Percentiles rank a stretch among this genome's conserved stretches.
phyloP scores from a whole-genome alignment of 1,139 yeast species.

The Candida tetrigidarum region DNA sequence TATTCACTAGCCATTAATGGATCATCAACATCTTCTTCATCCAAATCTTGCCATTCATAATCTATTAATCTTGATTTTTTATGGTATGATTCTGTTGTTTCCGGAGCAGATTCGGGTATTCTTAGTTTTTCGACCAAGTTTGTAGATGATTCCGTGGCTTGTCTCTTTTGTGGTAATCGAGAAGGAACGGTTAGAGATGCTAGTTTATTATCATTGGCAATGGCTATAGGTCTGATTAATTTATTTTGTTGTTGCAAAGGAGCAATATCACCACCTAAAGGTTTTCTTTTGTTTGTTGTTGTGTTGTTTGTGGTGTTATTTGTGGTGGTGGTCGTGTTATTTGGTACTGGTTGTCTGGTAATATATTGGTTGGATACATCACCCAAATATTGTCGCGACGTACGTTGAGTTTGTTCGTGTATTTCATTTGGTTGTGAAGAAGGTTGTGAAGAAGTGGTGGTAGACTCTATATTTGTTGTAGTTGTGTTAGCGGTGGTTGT shows the following conservation, averaged over 20 bases:
- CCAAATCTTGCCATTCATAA: slow-evolving; percentile 87
- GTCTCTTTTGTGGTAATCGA: slow-evolving; percentile 58
- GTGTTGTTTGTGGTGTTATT: slow-evolving; percentile 6
- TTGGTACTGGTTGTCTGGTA: slow-evolving; percentile 13
- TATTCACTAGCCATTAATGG: slow-evolving; percentile 97
- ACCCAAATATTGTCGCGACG: slow-evolving; percentile 38
- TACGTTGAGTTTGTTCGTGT: slow-evolving; percentile 6
- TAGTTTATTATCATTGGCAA: slow-evolving; percentile 11
- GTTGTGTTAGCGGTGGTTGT: slow-evolving; percentile 4
- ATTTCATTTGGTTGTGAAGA: slow-evolving; percentile 7
- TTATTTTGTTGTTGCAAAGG: slow-evolving; percentile 25
- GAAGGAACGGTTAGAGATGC: slow-evolving; percentile 29
- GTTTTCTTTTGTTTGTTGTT: slow-evolving; percentile 27
- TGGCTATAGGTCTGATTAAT: slow-evolving; percentile 10
- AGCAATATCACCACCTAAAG: slow-evolving; percentile 39
- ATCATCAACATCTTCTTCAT: slow-evolving; percentile 88
- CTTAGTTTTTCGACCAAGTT: slow-evolving; percentile 49
- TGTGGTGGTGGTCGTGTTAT: slow-evolving; percentile 5
- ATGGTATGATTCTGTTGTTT: slow-evolving; percentile 16
- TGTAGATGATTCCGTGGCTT: slow-evolving; percentile 58
- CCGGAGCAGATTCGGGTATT: slow-evolving; percentile 15
- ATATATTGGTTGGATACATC: slow-evolving; percentile 48
- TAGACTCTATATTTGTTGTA: slow-evolving; percentile 5
- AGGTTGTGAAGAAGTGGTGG: slow-evolving; percentile 3
- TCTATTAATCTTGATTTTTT: slow-evolving; percentile 45